These are phyloP conservation scores for Aspergillus niger DNA, from an alignment of 2,329 filamentous ascomycete species.

Conservation along the genomic window DNA sequence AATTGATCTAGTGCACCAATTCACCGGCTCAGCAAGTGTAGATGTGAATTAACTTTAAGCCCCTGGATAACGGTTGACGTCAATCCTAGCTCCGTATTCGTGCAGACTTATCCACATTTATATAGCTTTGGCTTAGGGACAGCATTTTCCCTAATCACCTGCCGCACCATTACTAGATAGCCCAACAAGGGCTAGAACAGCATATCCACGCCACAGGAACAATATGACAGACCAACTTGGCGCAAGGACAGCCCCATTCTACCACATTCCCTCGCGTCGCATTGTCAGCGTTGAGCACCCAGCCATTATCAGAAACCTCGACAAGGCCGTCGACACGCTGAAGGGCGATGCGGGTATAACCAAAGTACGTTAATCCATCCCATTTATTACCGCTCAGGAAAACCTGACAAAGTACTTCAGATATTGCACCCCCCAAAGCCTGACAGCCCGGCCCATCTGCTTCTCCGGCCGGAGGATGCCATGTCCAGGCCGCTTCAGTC, in stretches of 20 bases:
- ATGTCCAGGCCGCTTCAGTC: conserved; percentile 78
- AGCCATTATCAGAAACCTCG: conserved; percentile 64
- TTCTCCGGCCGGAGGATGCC: conserved; percentile 76
- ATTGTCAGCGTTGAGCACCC: conserved; percentile 68
- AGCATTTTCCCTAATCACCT: neutral
- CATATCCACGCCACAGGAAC: neutral
- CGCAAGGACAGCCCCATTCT: conserved; percentile 48
- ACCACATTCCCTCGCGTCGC: conserved; percentile 53
- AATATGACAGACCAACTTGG: conserved; percentile 27
- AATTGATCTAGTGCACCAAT: neutral
- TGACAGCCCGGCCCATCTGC: conserved; percentile 63
- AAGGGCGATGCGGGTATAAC: conserved; percentile 58
- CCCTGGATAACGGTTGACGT: conserved; percentile 4
- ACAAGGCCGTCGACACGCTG: conserved; percentile 64
- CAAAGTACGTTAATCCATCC: conserved; percentile 45
- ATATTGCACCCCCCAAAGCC: conserved; percentile 49
- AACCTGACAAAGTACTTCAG: conserved; percentile 31
- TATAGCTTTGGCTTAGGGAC: neutral
- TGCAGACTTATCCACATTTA: conserved; percentile 5
- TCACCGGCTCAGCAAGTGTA: neutral
- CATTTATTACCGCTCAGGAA: neutral
- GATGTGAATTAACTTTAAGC: conserved; percentile 2
- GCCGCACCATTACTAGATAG: neutral
- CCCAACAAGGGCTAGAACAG: neutral
- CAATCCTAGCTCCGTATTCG: neutral